These are phyloP conservation scores for Alternaria sp. DNA, from an alignment of 2,329 filamentous ascomycete species.

Conservation along the genomic window DNA sequence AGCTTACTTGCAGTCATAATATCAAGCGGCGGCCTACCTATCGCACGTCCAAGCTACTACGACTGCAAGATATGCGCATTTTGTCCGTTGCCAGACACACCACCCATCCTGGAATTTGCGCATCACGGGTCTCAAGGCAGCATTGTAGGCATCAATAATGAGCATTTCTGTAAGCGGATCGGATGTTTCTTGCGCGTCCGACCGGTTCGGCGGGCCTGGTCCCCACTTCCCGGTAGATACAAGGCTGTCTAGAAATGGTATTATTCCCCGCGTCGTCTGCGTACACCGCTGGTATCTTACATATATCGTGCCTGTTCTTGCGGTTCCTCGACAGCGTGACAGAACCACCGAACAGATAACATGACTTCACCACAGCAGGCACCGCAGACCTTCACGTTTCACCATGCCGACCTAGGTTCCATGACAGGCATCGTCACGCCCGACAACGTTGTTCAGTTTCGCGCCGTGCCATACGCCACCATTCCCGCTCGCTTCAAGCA, in stretches of 20 bases:
- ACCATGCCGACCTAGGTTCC: slow-evolving; percentile 23
- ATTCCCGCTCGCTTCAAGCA: slow-evolving; percentile 31
- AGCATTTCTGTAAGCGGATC: background rate
- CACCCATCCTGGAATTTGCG: background rate
- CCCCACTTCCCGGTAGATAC: background rate
- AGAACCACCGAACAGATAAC: too few species aligned
- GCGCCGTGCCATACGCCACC: slow-evolving; percentile 28
- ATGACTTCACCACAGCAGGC: background rate
- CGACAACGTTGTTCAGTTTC: slow-evolving; percentile 35
- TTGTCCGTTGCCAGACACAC: background rate
- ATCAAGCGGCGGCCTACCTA: background rate
- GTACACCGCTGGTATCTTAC: background rate
- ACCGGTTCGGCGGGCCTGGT: background rate
- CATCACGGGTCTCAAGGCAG: background rate
- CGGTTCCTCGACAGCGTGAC: background rate
- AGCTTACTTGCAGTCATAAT: background rate
- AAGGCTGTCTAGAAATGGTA: background rate
- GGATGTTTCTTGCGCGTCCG: background rate
- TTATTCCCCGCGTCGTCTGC: background rate
- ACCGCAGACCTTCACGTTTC: slow-evolving; percentile 18
- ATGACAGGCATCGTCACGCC: slow-evolving; percentile 26
- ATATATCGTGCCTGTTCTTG: background rate
- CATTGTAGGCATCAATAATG: background rate
- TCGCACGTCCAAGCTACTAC: background rate
- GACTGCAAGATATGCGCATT: background rate